Evolutionary conservation across 371 early-diverging fungal species (phyloP).

Genomic region (Nematocida sp.): DNA sequence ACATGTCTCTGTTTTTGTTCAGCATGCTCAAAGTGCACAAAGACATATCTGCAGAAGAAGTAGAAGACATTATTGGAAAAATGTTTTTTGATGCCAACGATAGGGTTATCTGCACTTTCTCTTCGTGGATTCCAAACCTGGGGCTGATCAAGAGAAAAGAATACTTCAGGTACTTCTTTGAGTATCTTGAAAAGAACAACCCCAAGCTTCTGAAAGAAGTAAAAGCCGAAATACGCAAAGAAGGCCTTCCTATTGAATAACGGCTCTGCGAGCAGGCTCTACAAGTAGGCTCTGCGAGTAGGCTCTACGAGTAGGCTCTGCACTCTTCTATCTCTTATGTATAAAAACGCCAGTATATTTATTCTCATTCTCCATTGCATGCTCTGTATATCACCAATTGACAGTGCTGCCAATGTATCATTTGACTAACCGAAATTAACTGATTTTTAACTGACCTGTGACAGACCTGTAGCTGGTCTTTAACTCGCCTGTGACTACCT

Average conservation of each 20-base stretch:
- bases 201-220: not conserved
- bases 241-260: constrained; percentile 30
- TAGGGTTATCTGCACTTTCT: constrained; percentile 14
- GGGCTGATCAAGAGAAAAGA: constrained; percentile 23
- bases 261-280: no score
- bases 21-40: not conserved
- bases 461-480: no score
- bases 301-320: no score
- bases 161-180: constrained; percentile 35
- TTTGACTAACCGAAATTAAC: no score
- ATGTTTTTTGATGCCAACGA: constrained; percentile 42
- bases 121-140: constrained; percentile 23
- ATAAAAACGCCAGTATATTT: not conserved
- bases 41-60: not conserved
- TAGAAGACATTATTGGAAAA: constrained; percentile 25
- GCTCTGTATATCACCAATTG: no score
- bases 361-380: not conserved
- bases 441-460: no score
- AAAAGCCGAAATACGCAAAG: constrained; percentile 17
- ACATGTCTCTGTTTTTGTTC: constrained; percentile 32
- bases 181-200: constrained; percentile 9
- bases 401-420: no score
- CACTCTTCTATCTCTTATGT: not conserved
- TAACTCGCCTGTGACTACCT: no score
- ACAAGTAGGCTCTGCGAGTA: no score